Conservation (phyloP, 768 basidiomycete species). For the Russula brevipes region DNA sequence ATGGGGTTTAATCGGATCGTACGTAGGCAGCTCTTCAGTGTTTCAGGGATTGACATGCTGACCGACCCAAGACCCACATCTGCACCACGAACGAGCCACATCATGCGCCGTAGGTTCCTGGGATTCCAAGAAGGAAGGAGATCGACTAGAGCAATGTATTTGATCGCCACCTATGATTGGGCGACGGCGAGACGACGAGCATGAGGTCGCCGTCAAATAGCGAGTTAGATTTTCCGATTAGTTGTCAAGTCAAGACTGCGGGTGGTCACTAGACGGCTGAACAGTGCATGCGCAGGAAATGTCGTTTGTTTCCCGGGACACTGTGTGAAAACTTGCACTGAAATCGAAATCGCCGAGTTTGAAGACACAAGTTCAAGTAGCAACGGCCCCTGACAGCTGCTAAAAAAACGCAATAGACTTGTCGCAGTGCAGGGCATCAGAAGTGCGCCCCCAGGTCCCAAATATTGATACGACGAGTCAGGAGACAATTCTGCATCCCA, state of each 20-base stretch:
- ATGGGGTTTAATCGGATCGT: not conserved
- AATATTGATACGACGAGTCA: not conserved
- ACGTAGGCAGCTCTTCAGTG: not conserved
- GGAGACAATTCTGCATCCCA: not conserved
- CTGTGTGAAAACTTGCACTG: not conserved
- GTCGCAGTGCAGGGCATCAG: not conserved
- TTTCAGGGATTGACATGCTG: too few relatives aligned
- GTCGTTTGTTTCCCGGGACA: not conserved
- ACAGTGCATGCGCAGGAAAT: not conserved
- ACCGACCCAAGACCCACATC: too few relatives aligned
- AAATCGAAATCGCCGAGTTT: not conserved
- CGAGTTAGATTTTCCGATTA: too few relatives aligned
- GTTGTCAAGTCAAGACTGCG: too few relatives aligned
- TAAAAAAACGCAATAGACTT: not conserved
- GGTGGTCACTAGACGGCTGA: not conserved
- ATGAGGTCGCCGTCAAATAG: not conserved
- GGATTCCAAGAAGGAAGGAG: too few relatives aligned
- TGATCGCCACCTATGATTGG: too few relatives aligned
- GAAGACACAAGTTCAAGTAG: not conserved
- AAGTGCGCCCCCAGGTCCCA: not conserved
- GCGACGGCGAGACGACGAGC: not conserved
- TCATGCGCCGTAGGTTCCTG: not conserved
- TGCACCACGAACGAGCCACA: not conserved
- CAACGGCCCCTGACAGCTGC: slow-evolving; percentile 15
- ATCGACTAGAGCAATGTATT: too few relatives aligned